Percentiles rank a stretch among this genome's conserved stretches.
Evolutionary conservation across 2,329 filamentous ascomycete species (phyloP).

Genomic region (Berkeleyomyces basicola): DNA sequence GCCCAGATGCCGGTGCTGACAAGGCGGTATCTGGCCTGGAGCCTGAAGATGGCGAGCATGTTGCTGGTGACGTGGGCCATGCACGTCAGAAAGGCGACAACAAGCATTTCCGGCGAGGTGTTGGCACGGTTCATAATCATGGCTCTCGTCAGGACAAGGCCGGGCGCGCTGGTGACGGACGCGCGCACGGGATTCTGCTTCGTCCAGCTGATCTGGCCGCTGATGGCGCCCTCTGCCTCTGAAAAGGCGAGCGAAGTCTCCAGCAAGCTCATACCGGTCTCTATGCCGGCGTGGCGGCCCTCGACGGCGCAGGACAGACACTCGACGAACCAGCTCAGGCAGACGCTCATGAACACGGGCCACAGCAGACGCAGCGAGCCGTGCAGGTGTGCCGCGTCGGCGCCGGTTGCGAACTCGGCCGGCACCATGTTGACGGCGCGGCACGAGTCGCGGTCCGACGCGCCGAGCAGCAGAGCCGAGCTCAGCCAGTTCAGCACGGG

Average conservation of each 20-base stretch:
- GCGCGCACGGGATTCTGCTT: constrained; percentile 34
- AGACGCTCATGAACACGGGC: constrained; percentile 55
- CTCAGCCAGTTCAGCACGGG: constrained; percentile 56
- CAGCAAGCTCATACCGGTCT: constrained; percentile 91
- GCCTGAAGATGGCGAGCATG: constrained; percentile 59
- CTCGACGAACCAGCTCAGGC: constrained; percentile 72
- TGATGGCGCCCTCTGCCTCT: constrained; percentile 79
- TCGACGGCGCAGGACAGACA: constrained; percentile 77
- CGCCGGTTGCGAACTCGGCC: constrained; percentile 22
- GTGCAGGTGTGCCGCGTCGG: constrained; percentile 38
- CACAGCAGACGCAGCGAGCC: constrained; percentile 67
- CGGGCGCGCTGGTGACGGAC: constrained; percentile 20
- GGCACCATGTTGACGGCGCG: constrained; percentile 51
- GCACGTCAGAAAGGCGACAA: constrained; percentile 74
- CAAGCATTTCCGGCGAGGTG: constrained; percentile 71
- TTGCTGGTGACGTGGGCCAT: constrained; percentile 83
- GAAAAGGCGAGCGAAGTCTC: constrained; percentile 93
- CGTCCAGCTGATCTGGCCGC: constrained; percentile 59
- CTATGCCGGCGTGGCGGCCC: constrained; percentile 60
- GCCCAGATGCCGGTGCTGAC: constrained; percentile 83
- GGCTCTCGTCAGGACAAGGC: constrained; percentile 31
- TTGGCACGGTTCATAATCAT: constrained; percentile 70
- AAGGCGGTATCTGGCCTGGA: constrained; percentile 66
- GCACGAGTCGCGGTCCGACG: constrained; percentile 61
- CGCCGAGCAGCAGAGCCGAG: constrained; percentile 54